Conservation (phyloP, 2,329 filamentous ascomycete species). For the Calonectria leucothoes region DNA sequence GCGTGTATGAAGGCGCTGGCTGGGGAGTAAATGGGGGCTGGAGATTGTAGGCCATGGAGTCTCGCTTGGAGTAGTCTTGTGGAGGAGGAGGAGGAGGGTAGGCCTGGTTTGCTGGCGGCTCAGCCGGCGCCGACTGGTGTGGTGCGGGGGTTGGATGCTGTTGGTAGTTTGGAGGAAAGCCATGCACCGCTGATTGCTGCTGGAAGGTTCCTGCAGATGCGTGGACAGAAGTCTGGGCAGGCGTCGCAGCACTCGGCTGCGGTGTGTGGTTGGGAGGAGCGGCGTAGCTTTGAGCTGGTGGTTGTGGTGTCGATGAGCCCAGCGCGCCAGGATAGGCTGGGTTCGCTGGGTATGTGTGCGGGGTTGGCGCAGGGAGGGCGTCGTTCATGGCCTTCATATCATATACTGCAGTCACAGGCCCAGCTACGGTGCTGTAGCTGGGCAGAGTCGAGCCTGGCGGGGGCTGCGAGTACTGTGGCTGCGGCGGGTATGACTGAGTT, state of each 20-base stretch:
- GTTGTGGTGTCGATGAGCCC: background rate
- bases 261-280: background rate
- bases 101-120: background rate
- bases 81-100: background rate
- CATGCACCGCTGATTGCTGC: background rate
- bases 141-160: slow-evolving; percentile 1
- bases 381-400: slow-evolving; percentile 26
- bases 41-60: background rate
- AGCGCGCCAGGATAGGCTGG: background rate
- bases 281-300: background rate
- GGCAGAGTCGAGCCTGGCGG: background rate
- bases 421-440: background rate
- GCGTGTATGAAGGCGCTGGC: background rate
- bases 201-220: background rate
- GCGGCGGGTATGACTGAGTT: slow-evolving; percentile 2
- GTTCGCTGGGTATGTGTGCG: background rate
- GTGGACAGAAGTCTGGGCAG: background rate
- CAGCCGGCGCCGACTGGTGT: background rate
- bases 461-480: background rate
- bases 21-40: slow-evolving; percentile 28
- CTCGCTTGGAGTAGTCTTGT: background rate
- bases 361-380: slow-evolving; percentile 22
- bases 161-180: background rate
- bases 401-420: slow-evolving; percentile 10
- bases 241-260: background rate